Base-by-base conservation (phyloP, 2,329 filamentous ascomycete species). In the Fusarium tjaetaba region DNA sequence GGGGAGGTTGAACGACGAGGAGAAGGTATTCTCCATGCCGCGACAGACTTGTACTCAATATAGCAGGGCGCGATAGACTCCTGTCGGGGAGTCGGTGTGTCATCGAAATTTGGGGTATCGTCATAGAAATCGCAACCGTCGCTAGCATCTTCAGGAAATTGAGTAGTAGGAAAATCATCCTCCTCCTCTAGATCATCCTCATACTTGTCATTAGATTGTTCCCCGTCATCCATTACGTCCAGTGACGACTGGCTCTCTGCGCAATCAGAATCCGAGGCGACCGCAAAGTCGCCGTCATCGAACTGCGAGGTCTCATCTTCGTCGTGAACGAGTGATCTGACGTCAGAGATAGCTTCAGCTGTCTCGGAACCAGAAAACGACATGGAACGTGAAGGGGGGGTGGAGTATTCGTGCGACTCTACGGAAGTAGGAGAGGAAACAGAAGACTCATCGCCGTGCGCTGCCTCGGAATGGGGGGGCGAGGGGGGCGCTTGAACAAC, bases 311-410 rank as follows among this genome's bases (percentile, higher is more conserved):
- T 81, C 62, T 86, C 85, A 63, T 85, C 83, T 42, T 85, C 84
- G 64, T 83, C 81, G 43, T 83, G 77, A 52, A 78, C 65, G 24
- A 78, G 70, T 52, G 74, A 64, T 75, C 81, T 77, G 30, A 73
- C 65, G 43, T 78, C 80, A 28, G 82, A 67, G 34, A 77, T 71
- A 62, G 85, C 82, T 26, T 75, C 79, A 32, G 84, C 85, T 5
- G 84, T 82, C 70, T 88, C 87, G 1, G 84, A 86, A 57, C 85
- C 86, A 2, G 87, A 88, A 73, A 88, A 88, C 5, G 88, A 89
- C 61, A 87, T 81, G 20, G 85, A 85, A 61, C 87, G 85, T 14
- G 85, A 83, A 10, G 85, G 84, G 2, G 85, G 84, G 55, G 78
- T 82, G 79, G 76, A 79, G 63, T 71, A 83, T 67, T 58, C 80